These are phyloP conservation scores for Didymosphaeria variabile DNA, from an alignment of 2,329 filamentous ascomycete species.

Conservation along the genomic window DNA sequence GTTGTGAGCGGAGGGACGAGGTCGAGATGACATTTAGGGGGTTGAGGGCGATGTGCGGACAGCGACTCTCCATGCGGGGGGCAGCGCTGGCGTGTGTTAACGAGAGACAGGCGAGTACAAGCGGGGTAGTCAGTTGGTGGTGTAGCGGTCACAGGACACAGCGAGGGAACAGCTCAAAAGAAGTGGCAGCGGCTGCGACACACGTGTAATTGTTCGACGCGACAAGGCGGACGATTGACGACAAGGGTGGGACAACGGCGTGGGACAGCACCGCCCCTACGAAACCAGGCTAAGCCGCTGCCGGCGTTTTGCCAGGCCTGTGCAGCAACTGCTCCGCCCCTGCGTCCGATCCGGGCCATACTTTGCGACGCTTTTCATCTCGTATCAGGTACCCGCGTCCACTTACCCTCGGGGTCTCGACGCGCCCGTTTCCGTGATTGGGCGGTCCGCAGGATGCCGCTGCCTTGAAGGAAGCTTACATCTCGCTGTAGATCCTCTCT, in stretches of 20 bases:
- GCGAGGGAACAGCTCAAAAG: background rate
- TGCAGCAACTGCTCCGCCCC: background rate
- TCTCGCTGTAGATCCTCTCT: background rate
- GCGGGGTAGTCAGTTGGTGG: background rate
- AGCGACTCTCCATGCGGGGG: background rate
- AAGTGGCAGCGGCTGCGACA: background rate
- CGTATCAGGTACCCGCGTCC: background rate
- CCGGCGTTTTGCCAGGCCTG: too few species aligned
- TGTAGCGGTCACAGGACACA: background rate
- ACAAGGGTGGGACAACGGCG: background rate
- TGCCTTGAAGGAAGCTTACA: background rate
- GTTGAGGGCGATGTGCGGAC: background rate
- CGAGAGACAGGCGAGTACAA: background rate
- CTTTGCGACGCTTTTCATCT: background rate
- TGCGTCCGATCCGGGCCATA: background rate
- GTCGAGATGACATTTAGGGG: conserved; percentile 23
- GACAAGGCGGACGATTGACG: background rate
- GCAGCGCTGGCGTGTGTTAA: background rate
- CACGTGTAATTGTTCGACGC: background rate
- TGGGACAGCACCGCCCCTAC: background rate
- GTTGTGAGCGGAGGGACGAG: conserved; percentile 33
- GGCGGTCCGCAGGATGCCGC: background rate
- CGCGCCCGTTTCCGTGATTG: too few species aligned
- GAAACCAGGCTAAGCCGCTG: background rate
- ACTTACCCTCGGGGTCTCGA: background rate